Evolutionary conservation across 139 green algal species (phyloP).

Genomic region (Tetraselmis striata): DNA sequence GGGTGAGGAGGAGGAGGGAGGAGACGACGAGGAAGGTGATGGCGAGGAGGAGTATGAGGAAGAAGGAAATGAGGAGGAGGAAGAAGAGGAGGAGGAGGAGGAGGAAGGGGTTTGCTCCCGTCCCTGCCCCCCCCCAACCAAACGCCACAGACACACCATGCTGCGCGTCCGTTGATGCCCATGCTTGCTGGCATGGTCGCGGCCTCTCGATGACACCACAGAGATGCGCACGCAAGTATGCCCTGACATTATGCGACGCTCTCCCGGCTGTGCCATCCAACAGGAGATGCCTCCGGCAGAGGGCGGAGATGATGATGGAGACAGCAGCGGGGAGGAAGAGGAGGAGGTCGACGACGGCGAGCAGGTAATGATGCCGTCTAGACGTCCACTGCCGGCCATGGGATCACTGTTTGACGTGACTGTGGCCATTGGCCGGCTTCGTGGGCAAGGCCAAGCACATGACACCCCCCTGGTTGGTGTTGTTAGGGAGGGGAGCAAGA

Average conservation of each 20-base stretch:
- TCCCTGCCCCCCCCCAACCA: no score
- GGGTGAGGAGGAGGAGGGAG: background rate
- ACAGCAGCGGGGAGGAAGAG: background rate
- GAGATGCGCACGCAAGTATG: no score
- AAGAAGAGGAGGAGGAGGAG: constrained; percentile 4
- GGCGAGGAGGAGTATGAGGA: background rate
- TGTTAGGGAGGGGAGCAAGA: background rate
- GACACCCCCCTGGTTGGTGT: background rate
- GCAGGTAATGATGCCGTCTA: background rate
- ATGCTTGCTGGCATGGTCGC: no score
- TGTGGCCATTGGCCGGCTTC: no score
- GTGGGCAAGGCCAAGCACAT: no score
- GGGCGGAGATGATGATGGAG: background rate
- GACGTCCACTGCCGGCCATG: no score
- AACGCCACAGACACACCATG: no score
- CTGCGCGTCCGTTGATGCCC: no score
- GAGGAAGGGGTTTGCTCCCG: background rate
- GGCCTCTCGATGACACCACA: no score
- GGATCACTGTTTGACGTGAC: no score
- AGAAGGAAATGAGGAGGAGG: background rate
- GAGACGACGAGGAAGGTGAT: background rate
- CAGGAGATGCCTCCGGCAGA: background rate
- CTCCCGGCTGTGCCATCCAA: no score
- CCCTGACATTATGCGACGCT: no score
- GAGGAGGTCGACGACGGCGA: background rate